Base-by-base conservation (phyloP, 768 basidiomycete genomes). In the Rhizopogon vulgaris region DNA sequence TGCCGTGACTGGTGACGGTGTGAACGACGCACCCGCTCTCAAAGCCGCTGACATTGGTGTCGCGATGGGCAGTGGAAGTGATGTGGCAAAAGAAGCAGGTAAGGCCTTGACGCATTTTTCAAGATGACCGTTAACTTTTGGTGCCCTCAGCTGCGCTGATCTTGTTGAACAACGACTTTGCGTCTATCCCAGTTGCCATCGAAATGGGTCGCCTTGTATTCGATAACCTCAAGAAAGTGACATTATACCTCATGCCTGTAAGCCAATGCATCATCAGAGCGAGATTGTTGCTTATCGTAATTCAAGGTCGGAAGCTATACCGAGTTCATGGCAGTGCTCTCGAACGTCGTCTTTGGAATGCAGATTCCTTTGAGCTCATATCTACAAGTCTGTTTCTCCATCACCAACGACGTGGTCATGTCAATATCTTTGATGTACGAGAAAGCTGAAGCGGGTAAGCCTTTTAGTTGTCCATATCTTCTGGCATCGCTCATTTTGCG, bases 161-260 rank as follows among this genome's bases (percentile, higher is more conserved):
- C 15, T 67, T 83, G 41, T 73, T 80, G 43, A 78, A 82, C 60
- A 79, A 81, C 52, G 76, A 81, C 64, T 79, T 84, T 56, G 69
- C 77, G 5, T 79, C 80, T 8, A 82, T 84, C 56, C 74, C 75
- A 4, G 71, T 75, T 49, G 82, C 78, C 1, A 78, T 83, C 53
- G 72, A 80, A 57, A 76, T 81, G 63, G 82, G 82, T 47, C 77
- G 81, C 36, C 63, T 79, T 38, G 76, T 80, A 1, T 82, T 82
- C 53, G 78, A 81, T 58, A 83, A 83, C 56, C 57, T 83, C 50
- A 74, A 78, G 73, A 75, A 80, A 71, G 64, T 76, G 38, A 72
- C 73, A 15, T 56, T 73, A n/a, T 73, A 75, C 52, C 60, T 77
- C 8, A 70, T 76, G 62, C 76, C 76, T 9, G 71, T 73, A 52